Evolutionary conservation across 139 green algal species (phyloP).

Genomic region (Bryopsis sp.): DNA sequence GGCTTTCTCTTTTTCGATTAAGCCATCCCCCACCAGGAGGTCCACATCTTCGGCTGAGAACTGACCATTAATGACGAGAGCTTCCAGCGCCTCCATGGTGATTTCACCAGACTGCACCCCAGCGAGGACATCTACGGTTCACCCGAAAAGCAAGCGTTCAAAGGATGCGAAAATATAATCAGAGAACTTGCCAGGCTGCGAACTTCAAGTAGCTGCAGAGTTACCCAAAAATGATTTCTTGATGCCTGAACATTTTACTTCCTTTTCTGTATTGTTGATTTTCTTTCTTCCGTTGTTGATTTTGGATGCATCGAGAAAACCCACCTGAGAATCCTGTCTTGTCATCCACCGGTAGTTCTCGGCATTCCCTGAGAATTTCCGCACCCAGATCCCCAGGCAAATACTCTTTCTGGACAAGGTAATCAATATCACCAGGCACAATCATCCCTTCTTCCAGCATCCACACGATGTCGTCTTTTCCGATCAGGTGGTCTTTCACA

Average conservation of each 20-base stretch:
- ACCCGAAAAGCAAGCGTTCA: not conserved
- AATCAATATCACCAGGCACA: not conserved
- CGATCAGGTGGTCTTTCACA: not conserved
- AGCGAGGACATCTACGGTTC: not conserved
- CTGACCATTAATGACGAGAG: not conserved
- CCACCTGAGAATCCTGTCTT: not conserved
- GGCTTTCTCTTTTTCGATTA: not conserved
- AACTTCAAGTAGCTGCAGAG: not conserved
- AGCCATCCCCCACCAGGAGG: conserved; percentile 8
- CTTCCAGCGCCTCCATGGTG: not conserved
- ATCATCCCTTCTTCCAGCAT: not conserved
- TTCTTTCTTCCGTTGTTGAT: not conserved
- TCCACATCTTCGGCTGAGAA: not conserved
- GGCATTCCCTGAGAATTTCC: not conserved
- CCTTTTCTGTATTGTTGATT: too few relatives aligned
- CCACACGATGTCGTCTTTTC: not conserved
- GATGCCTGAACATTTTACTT: too few relatives aligned
- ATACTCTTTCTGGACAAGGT: not conserved
- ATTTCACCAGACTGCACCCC: not conserved
- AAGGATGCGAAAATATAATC: not conserved
- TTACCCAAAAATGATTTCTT: not conserved
- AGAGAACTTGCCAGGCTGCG: not conserved
- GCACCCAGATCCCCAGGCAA: not conserved
- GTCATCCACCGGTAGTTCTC: not conserved
- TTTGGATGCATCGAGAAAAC: not conserved